Evolutionary conservation across 2,329 filamentous ascomycete species (phyloP).

Genomic region (Botryotinia calthae): DNA sequence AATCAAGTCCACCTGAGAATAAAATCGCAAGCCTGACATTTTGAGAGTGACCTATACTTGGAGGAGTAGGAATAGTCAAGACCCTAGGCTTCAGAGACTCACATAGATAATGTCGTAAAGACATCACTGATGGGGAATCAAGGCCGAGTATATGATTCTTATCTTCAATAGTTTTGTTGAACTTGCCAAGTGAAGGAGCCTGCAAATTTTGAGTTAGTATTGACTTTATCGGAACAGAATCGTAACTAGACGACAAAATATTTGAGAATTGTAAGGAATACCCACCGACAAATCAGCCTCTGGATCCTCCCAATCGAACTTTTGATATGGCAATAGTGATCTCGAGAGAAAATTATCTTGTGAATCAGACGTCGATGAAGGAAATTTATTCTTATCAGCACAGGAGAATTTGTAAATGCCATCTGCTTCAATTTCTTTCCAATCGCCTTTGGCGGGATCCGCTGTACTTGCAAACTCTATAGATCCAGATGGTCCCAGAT

Average conservation of each 20-base stretch:
- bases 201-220: conserved; percentile 7
- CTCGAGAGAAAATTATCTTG: conserved; percentile 6
- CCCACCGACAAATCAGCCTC: conserved; percentile 10
- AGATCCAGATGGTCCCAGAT: conserved; percentile 37
- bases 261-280: background rate
- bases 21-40: conserved; percentile 69
- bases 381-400: conserved; percentile 2
- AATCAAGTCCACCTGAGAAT: conserved; percentile 94
- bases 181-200: conserved; percentile 29
- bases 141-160: conserved; percentile 36
- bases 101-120: conserved; percentile 54
- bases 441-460: conserved; percentile 51
- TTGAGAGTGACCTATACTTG: conserved; percentile 35
- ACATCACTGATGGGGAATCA: conserved; percentile 50
- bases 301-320: conserved; percentile 22
- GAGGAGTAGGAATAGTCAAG: conserved; percentile 61
- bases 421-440: conserved; percentile 81
- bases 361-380: background rate
- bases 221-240: background rate
- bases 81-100: conserved; percentile 65
- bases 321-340: conserved; percentile 22
- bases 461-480: conserved; percentile 71
- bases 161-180: conserved; percentile 42
- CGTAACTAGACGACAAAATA: background rate
- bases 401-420: conserved; percentile 60